Percentiles rank a stretch among this genome's conserved stretches.
Conservation (phyloP, 805 yeast species). For the Pichia thaimueangensis region DNA sequence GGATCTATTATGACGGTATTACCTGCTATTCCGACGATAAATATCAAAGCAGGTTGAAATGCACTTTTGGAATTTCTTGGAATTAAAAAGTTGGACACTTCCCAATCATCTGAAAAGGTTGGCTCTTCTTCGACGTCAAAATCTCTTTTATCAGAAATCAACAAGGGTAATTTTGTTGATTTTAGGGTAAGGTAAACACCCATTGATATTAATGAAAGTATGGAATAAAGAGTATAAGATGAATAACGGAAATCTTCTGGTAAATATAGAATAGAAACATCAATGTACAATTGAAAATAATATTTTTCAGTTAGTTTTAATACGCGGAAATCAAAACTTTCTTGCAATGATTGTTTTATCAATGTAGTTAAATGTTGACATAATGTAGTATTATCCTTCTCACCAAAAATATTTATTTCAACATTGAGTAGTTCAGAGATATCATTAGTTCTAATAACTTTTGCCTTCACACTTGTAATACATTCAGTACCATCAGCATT, state of each 20-base stretch:
- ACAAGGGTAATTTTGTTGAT: constrained; percentile 67
- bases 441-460: constrained; percentile 47
- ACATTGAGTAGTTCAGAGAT: constrained; percentile 55
- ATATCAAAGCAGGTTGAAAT: constrained; percentile 67
- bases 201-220: constrained; percentile 61
- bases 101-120: constrained; percentile 87
- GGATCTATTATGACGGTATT: constrained; percentile 73
- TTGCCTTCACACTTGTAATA: constrained; percentile 82
- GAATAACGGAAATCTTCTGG: constrained; percentile 32
- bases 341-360: constrained; percentile 46
- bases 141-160: constrained; percentile 62
- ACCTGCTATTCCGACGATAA: constrained; percentile 74
- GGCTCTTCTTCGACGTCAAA: constrained; percentile 79
- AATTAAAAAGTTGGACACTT: constrained; percentile 42
- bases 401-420: constrained; percentile 76
- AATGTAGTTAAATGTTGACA: constrained; percentile 58
- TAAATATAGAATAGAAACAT: constrained; percentile 70
- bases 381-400: constrained; percentile 70
- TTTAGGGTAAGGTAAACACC: constrained; percentile 76
- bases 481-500: constrained; percentile 91
- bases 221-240: constrained; percentile 63
- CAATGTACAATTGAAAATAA: constrained; percentile 71
- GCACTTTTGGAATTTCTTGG: constrained; percentile 23
- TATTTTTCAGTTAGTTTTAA: constrained; percentile 67
- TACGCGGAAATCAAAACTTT: constrained; percentile 45